These are phyloP conservation scores for Alternaria triticimaculans DNA, from an alignment of 2,329 filamentous ascomycete genomes.

Conservation along the genomic window DNA sequence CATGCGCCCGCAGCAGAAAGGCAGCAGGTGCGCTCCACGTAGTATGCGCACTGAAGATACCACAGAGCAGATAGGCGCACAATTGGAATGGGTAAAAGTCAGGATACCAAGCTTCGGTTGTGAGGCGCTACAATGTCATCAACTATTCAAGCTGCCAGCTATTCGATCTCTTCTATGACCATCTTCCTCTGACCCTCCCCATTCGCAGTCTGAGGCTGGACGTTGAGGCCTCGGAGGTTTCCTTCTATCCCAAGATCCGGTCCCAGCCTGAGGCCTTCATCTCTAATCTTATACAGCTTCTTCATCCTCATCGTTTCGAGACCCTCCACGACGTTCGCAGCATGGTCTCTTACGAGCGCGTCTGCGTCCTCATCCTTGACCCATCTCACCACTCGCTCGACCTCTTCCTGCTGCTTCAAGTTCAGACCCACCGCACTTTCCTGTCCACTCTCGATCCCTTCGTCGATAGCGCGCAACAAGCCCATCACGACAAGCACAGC, in stretches of 20 bases:
- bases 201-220: slow-evolving; percentile 40
- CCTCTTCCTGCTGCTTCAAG: slow-evolving; percentile 64
- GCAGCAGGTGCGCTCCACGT: slow-evolving; percentile 5
- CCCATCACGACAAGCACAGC: slow-evolving; percentile 69
- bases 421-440: slow-evolving; percentile 60
- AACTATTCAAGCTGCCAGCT: slow-evolving; percentile 15
- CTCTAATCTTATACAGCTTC: slow-evolving; percentile 53
- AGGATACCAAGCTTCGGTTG: slow-evolving; percentile 9
- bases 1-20: not conserved
- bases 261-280: slow-evolving; percentile 28
- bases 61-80: slow-evolving; percentile 16
- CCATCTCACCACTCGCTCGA: slow-evolving; percentile 68
- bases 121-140: slow-evolving; percentile 6
- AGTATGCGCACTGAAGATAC: slow-evolving; percentile 19
- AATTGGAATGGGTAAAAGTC: slow-evolving; percentile 11
- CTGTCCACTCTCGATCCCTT: slow-evolving; percentile 50
- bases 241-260: slow-evolving; percentile 41
- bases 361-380: slow-evolving; percentile 71
- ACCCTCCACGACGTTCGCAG: slow-evolving; percentile 70
- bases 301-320: slow-evolving; percentile 68
- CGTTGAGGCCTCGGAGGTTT: slow-evolving; percentile 54
- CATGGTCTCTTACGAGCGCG: slow-evolving; percentile 71
- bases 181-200: slow-evolving; percentile 40
- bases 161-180: slow-evolving; percentile 67
- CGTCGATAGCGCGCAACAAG: slow-evolving; percentile 66